phyloP scores from a whole-genome alignment of 352 stramenopile genomes.

The Blastocystis sp. region DNA sequence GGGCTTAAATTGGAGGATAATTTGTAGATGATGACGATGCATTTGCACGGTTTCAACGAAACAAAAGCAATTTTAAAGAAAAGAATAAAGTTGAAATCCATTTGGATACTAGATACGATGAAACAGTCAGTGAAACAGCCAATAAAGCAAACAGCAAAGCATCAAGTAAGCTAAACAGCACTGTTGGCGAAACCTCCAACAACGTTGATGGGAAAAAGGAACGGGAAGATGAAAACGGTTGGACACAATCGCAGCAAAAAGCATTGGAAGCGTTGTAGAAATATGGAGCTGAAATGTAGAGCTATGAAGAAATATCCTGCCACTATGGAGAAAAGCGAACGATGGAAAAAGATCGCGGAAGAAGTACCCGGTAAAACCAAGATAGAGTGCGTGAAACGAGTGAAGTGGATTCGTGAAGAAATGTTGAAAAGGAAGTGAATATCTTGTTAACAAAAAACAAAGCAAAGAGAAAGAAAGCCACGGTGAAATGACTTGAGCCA shows the following conservation, averaged over 20 bases:
- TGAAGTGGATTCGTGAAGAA: conserved; percentile 72
- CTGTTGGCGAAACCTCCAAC: conserved; percentile 65
- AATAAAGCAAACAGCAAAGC: not conserved
- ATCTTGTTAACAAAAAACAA: not conserved
- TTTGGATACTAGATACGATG: conserved; percentile 60
- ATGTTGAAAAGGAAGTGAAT: conserved; percentile 31
- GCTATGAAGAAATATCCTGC: conserved; percentile 72
- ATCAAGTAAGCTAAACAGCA: conserved; percentile 5
- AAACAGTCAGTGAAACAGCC: not conserved
- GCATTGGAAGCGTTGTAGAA: conserved; percentile 69
- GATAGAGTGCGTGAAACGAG: conserved; percentile 80
- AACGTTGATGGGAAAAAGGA: conserved; percentile 66
- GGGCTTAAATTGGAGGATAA: not conserved
- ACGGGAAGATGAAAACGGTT: conserved; percentile 67
- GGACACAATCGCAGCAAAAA: conserved; percentile 76
- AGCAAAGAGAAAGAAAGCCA: not conserved
- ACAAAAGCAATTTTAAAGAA: conserved; percentile 65
- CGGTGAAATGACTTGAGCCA: not conserved
- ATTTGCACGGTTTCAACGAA: conserved; percentile 63
- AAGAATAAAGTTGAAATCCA: conserved; percentile 67
- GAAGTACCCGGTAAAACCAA: conserved; percentile 76
- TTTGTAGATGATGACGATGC: conserved; percentile 8
- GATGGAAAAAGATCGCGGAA: conserved; percentile 77
- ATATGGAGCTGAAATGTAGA: conserved; percentile 62
- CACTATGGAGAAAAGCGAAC: conserved; percentile 83